Evolutionary conservation across 306 rosid genomes (phyloP), one percentile per base, ranked within the genome.

Genomic region (Senna tora): DNA sequence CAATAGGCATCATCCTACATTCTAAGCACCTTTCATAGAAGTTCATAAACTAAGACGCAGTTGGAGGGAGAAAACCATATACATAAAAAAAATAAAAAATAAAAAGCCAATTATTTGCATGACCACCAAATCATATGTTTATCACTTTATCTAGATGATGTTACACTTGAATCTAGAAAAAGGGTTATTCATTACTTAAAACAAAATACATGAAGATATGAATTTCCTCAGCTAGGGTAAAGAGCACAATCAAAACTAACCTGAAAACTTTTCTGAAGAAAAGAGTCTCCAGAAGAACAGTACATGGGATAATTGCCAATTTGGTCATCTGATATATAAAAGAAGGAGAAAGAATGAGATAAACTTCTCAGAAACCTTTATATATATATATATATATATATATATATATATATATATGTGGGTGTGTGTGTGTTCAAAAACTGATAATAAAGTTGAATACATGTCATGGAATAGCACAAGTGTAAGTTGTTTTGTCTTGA

Each of bases 271-370:
- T 93, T 77, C 87, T 84, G n/a, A 93, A 87, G 74, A 89, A 93
- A 77, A 91, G 80, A 74, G 96, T 93, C 91, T 93, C 98, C 97
- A 93, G 85, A 70, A 93, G 79, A 62, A 93, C 96, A 68, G 98
- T 93, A 67, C 98, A 93, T 36, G 98, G 98, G 75, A 93, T 93
- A 89, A 93, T 93, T 51, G 98, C 98, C 85, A 93, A 85, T 87
- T 93, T 93, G 16, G 96, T 93, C 98, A 93, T 93, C 98, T 93
- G 30, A 57, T 14, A 30, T 30, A 57, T 57, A 28, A 15, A 30
- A 30, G 63, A 6, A 30, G 11, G 11, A 14, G 28, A 25, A 19
- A 30, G 21, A 28, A 20, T 8, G 2, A 30, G 63, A 15, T 30
- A 6, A 57, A 30, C 30, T 30, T 20, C 30, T 57, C 19, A 57